A percentile compares a stretch with the other conserved stretches of the same genome.
Conservation (phyloP, 2,329 filamentous ascomycete genomes). For the Colletotrichum paranaense region DNA sequence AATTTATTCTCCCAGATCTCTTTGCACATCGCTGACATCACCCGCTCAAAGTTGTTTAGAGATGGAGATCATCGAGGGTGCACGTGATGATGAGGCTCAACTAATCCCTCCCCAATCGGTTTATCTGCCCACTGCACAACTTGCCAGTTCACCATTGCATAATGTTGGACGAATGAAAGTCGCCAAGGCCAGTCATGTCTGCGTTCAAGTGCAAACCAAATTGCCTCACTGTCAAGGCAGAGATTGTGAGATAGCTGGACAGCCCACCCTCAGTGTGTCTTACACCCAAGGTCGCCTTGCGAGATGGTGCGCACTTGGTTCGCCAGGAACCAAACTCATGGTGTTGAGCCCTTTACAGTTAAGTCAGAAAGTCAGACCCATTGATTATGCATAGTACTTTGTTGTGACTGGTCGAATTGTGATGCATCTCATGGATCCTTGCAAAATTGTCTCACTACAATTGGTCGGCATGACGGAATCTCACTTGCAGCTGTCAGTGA, state of each 20-base stretch:
- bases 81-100: not conserved
- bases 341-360: not conserved
- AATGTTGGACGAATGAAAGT: not conserved
- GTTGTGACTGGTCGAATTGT: not conserved
- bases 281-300: not conserved
- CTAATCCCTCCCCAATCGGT: not conserved
- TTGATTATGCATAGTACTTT: slow-evolving; percentile 16
- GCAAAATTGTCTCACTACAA: not conserved
- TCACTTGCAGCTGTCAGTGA: slow-evolving; percentile 1
- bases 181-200: not conserved
- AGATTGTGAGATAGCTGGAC: not conserved
- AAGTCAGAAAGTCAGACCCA: not conserved
- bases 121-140: not conserved
- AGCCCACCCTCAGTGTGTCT: not conserved
- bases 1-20: too few species aligned
- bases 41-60: too few species aligned
- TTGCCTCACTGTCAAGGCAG: not conserved
- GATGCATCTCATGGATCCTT: not conserved
- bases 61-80: not conserved
- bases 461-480: not conserved
- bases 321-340: not conserved
- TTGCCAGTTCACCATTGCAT: not conserved
- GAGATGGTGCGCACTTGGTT: not conserved
- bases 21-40: too few species aligned
- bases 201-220: not conserved